Evolutionary conservation across 306 rosid genomes (phyloP).

Genomic region (Lotus japonicus): DNA sequence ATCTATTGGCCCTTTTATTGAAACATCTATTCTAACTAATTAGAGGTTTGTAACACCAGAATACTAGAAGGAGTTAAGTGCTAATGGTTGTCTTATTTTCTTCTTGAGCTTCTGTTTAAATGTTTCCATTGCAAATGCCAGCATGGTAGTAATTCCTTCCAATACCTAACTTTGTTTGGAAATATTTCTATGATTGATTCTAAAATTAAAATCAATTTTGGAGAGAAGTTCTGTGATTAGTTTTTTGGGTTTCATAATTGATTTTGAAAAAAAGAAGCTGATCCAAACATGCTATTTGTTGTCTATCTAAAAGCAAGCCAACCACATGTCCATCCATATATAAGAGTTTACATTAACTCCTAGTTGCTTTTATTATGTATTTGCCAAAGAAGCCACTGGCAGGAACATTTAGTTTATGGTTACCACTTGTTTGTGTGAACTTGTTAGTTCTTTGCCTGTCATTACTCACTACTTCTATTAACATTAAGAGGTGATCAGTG

Average conservation of each 20-base stretch:
- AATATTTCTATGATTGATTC: no score
- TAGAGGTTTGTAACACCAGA: background rate
- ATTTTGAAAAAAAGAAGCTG: no score
- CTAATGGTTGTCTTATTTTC: background rate
- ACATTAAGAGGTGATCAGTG: background rate
- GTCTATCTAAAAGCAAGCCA: background rate
- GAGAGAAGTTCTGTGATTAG: no score
- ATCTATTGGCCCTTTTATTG: background rate
- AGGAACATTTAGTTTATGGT: background rate
- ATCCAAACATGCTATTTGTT: background rate
- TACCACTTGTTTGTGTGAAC: background rate
- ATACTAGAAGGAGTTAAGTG: background rate
- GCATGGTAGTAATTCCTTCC: background rate
- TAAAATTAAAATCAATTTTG: no score
- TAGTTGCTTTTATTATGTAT: background rate
- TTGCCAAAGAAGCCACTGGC: background rate
- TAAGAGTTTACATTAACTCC: background rate
- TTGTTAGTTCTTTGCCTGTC: background rate
- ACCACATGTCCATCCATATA: background rate
- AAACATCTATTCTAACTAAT: background rate
- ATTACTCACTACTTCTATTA: background rate
- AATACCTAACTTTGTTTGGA: no score
- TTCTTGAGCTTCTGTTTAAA: background rate
- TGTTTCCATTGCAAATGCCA: conserved; percentile 1
- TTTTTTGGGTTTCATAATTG: no score